Conservation (phyloP, 2,329 filamentous ascomycete genomes). For the Penicillium nordicum region DNA sequence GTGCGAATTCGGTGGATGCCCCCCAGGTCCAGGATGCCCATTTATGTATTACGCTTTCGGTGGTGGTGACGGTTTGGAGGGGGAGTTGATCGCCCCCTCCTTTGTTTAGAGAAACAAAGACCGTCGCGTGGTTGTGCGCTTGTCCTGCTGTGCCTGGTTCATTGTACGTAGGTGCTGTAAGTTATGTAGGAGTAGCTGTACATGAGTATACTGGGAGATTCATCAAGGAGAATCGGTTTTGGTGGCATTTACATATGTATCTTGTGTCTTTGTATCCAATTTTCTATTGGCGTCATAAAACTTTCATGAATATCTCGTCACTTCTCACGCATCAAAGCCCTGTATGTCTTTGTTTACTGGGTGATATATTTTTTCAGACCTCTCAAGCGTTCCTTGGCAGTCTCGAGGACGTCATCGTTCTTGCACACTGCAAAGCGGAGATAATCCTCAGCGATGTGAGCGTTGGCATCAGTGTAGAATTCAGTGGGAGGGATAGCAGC, state of each 20-base stretch:
- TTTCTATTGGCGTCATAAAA: neutral
- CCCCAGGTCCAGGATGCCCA: constrained; percentile 3
- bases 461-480: constrained; percentile 85
- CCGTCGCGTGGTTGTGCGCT: neutral
- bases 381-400: constrained; percentile 70
- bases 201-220: neutral
- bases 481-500: constrained; percentile 95
- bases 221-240: neutral
- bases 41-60: neutral
- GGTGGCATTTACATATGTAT: neutral
- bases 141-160: neutral
- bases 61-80: neutral
- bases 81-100: neutral
- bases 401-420: constrained; percentile 77
- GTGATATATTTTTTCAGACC: constrained; percentile 69
- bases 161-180: neutral
- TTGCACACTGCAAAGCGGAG: constrained; percentile 96
- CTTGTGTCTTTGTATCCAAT: neutral
- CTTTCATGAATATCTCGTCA: neutral
- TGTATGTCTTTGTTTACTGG: constrained; percentile 17
- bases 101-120: constrained; percentile 1
- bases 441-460: constrained; percentile 86
- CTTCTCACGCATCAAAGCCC: neutral
- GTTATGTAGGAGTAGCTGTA: neutral
- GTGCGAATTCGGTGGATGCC: neutral